phyloP scores from a whole-genome alignment of 1,284 basidiomycete genomes.

The Ganoderma multipileum region DNA sequence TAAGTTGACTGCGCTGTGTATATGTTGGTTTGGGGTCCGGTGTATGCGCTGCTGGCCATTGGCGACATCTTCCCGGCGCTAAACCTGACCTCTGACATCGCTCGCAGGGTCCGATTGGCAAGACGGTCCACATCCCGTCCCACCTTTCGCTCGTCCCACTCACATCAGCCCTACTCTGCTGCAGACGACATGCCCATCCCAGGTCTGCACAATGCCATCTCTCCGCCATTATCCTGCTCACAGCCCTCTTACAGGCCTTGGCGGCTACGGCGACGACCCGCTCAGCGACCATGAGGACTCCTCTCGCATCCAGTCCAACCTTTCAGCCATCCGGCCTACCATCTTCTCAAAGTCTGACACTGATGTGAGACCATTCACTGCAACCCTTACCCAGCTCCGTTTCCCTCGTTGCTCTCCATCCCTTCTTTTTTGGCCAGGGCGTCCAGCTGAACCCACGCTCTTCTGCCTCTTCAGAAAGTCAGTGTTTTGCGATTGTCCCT shows the following conservation, averaged over 20 bases:
- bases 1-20: neutral
- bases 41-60: no score
- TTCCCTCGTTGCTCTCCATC: conserved; percentile 74
- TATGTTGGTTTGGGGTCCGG: no score
- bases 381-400: conserved; percentile 47
- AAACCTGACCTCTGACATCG: neutral
- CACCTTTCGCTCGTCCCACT: neutral
- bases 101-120: neutral
- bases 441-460: conserved; percentile 51
- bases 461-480: conserved; percentile 57
- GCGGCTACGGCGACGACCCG: conserved; percentile 70
- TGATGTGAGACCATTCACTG: conserved; percentile 68
- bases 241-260: conserved; percentile 52
- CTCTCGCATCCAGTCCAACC: conserved; percentile 14
- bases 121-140: neutral
- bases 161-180: neutral
- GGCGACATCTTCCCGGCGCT: no score
- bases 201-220: neutral
- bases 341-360: conserved; percentile 31
- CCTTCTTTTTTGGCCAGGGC: conserved; percentile 71
- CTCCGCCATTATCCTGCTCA: neutral
- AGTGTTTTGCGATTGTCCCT: conserved; percentile 26
- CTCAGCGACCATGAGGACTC: conserved; percentile 61
- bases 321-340: conserved; percentile 34
- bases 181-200: conserved; percentile 17